Evolutionary conservation across 345 rosid genomes (phyloP).

Genomic region (Ceriops decandra): DNA sequence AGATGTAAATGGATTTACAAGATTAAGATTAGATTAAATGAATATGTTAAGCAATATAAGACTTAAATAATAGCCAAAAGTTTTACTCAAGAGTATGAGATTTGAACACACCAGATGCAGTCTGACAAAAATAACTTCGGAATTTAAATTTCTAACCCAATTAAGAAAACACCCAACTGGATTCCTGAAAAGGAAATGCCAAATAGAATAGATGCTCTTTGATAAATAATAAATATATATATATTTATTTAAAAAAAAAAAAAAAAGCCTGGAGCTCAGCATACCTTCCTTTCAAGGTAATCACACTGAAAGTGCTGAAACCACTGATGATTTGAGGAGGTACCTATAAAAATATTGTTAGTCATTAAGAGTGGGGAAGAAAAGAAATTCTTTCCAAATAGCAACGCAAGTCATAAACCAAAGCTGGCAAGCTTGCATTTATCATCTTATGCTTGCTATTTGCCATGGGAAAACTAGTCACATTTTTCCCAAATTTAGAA

Average conservation of each 20-base stretch:
- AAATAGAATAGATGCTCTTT: background rate
- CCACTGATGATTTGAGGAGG: slow-evolving; percentile 56
- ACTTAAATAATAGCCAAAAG: too few relatives aligned
- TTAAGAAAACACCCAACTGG: background rate
- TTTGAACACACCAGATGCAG: background rate
- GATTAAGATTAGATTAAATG: too few relatives aligned
- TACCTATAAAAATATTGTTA: slow-evolving; percentile 37
- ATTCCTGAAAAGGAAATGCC: background rate
- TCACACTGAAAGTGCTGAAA: slow-evolving; percentile 65
- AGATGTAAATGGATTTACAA: too few relatives aligned
- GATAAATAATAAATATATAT: background rate
- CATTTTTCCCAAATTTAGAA: background rate
- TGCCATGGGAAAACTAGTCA: background rate
- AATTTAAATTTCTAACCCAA: too few relatives aligned
- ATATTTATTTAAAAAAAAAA: too few relatives aligned
- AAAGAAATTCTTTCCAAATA: background rate
- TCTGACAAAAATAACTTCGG: too few relatives aligned
- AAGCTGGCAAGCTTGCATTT: background rate
- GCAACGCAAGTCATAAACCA: too few relatives aligned
- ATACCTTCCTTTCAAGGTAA: slow-evolving; percentile 64
- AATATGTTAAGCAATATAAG: too few relatives aligned
- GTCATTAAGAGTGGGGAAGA: background rate
- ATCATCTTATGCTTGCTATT: background rate
- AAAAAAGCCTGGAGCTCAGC: background rate
- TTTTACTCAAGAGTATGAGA: too few relatives aligned